These are phyloP conservation scores for Exobasidium cylindrosporum DNA, from an alignment of 1,284 basidiomycete species.

Conservation along the genomic window DNA sequence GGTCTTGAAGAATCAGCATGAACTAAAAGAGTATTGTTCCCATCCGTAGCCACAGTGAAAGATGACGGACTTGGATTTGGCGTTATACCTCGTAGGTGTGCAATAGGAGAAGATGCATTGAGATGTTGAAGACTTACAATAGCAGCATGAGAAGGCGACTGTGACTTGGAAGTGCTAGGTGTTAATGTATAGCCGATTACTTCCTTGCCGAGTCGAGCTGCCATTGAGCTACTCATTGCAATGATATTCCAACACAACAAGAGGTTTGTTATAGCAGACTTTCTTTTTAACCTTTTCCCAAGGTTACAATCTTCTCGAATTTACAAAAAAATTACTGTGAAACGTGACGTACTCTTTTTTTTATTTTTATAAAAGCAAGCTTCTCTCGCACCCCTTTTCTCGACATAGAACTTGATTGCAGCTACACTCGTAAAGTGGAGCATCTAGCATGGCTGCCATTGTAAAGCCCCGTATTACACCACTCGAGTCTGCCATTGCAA, in stretches of 20 bases:
- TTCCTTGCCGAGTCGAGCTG: constrained; percentile 4
- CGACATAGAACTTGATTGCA: no score
- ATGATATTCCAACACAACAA: no score
- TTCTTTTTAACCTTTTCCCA: no score
- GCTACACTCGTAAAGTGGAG: no score
- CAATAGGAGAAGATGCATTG: constrained; percentile 7
- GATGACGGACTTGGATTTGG: neutral
- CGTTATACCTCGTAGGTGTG: neutral
- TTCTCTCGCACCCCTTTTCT: no score
- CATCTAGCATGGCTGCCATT: neutral
- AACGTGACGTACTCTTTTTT: no score
- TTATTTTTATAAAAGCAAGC: no score
- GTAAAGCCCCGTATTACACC: neutral
- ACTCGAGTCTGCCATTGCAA: neutral
- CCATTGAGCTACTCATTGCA: neutral
- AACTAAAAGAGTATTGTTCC: neutral
- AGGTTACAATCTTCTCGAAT: no score
- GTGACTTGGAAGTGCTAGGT: neutral
- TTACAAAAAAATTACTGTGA: no score
- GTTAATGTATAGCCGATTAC: neutral
- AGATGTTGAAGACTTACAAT: neutral
- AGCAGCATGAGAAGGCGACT: constrained; percentile 3
- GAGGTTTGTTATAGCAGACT: no score
- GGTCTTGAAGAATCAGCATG: constrained; percentile 4
- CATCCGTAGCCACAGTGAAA: neutral